phyloP scores from a whole-genome alignment of 164 flowering plant genomes.

The Stephania japonica region DNA sequence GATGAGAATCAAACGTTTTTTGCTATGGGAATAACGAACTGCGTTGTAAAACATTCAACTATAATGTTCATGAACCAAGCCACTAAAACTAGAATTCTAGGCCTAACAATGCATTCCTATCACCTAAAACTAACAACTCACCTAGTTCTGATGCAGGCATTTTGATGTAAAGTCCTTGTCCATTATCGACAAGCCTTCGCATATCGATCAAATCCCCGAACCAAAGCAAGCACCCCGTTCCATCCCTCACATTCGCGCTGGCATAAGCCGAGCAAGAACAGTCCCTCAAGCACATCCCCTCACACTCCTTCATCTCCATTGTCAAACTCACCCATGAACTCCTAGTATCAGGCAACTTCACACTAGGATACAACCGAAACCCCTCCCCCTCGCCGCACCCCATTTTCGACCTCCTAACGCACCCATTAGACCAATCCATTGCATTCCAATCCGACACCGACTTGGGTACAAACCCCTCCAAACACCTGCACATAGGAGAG shows the following conservation, averaged over 20 bases:
- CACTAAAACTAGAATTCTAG: too few relatives aligned
- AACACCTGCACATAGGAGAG: conserved; percentile 8
- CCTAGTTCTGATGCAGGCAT: neutral
- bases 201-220: conserved; percentile 1
- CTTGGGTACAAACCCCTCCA: conserved; percentile 4
- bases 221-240: conserved; percentile 24
- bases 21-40: too few relatives aligned
- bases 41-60: too few relatives aligned
- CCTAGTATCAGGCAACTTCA: conserved; percentile 25
- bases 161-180: neutral
- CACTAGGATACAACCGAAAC: neutral
- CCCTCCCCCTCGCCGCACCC: conserved; percentile 7
- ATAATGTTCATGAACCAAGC: too few relatives aligned
- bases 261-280: conserved; percentile 35
- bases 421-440: conserved; percentile 1
- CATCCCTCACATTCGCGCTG: conserved; percentile 7
- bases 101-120: too few relatives aligned
- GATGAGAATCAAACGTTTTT: too few relatives aligned
- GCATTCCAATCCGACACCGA: neutral
- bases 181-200: neutral
- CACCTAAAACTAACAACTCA: neutral
- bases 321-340: conserved; percentile 6
- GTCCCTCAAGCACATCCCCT: conserved; percentile 20
- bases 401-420: neutral
- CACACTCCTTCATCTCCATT: conserved; percentile 22